Evolutionary conservation across 768 basidiomycete genomes (phyloP).

Genomic region (Leccinellum rugosiceps): DNA sequence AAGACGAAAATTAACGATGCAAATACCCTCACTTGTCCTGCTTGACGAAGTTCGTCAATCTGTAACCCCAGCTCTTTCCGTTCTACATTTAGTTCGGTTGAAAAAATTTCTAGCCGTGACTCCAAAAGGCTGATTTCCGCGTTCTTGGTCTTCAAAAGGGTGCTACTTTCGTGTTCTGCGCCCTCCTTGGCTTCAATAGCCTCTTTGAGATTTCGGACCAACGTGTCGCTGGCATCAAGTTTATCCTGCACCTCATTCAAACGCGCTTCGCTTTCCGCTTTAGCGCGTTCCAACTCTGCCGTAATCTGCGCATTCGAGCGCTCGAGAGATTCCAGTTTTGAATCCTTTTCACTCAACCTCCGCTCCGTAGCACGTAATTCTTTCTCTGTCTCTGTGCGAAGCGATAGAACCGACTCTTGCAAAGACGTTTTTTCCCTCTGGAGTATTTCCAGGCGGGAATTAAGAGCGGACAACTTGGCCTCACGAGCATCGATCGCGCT

Average conservation of each 20-base stretch:
- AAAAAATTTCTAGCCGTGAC: slow-evolving; percentile 41
- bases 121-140: slow-evolving; percentile 58
- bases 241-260: slow-evolving; percentile 42
- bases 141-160: slow-evolving; percentile 53
- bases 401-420: slow-evolving; percentile 32
- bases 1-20: background rate
- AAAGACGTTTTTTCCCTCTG: slow-evolving; percentile 72
- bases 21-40: slow-evolving; percentile 68
- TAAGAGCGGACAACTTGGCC: slow-evolving; percentile 18
- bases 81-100: slow-evolving; percentile 52
- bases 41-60: slow-evolving; percentile 81
- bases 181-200: slow-evolving; percentile 51
- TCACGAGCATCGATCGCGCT: slow-evolving; percentile 11
- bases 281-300: slow-evolving; percentile 45
- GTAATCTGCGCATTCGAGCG: slow-evolving; percentile 36
- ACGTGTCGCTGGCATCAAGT: slow-evolving; percentile 42
- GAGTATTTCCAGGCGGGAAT: slow-evolving; percentile 50
- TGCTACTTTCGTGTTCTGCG: slow-evolving; percentile 46
- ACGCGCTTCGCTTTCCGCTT: slow-evolving; percentile 43
- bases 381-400: slow-evolving; percentile 39
- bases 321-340: slow-evolving; percentile 47
- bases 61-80: slow-evolving; percentile 64
- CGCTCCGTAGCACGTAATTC: slow-evolving; percentile 41
- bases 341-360: slow-evolving; percentile 41
- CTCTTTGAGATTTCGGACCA: slow-evolving; percentile 49